Percentiles rank a stretch among this genome's conserved stretches.
phyloP scores from a whole-genome alignment of 2,329 filamentous ascomycete species.

The Orbilia blumenaviensis region DNA sequence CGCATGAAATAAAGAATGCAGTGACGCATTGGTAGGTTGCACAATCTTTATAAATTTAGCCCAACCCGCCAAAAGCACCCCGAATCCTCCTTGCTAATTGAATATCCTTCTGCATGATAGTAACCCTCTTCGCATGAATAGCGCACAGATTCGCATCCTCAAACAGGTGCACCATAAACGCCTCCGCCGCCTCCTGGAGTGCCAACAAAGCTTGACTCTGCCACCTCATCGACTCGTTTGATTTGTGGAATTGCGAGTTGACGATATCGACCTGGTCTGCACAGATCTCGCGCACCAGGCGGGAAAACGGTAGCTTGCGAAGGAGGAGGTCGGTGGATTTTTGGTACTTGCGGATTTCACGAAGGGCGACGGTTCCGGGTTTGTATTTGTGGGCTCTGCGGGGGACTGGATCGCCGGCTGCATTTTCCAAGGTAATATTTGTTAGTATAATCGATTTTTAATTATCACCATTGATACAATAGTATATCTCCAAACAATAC shows the following conservation, averaged over 20 bases:
- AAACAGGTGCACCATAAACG: constrained; percentile 94
- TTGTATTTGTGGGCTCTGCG: constrained; percentile 70
- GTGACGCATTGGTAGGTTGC: too few relatives aligned
- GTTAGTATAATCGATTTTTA: not conserved
- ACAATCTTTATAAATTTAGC: too few relatives aligned
- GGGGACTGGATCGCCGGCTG: constrained; percentile 77
- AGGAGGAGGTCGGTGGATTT: constrained; percentile 87
- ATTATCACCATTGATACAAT: too few relatives aligned
- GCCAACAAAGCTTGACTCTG: constrained; percentile 94
- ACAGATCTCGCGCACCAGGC: constrained; percentile 71
- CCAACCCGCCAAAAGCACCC: constrained; percentile 78
- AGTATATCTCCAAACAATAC: too few relatives aligned
- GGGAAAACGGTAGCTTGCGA: constrained; percentile 79
- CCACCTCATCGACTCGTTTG: constrained; percentile 81
- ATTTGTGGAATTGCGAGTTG: constrained; percentile 47
- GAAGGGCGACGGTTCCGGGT: constrained; percentile 84
- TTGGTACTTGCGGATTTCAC: constrained; percentile 92
- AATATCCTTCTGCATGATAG: constrained; percentile 98
- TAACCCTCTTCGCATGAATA: constrained; percentile 95
- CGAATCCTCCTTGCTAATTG: constrained; percentile 85
- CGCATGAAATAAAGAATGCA: too few relatives aligned
- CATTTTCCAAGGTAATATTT: not conserved
- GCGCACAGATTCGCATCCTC: constrained; percentile 96
- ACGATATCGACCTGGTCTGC: constrained; percentile 60
- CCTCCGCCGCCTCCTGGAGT: constrained; percentile 94